Evolutionary conservation across 2,329 filamentous ascomycete genomes (phyloP), one percentile per base, ranked within the genome.

Genomic region (Xylogone sp.): DNA sequence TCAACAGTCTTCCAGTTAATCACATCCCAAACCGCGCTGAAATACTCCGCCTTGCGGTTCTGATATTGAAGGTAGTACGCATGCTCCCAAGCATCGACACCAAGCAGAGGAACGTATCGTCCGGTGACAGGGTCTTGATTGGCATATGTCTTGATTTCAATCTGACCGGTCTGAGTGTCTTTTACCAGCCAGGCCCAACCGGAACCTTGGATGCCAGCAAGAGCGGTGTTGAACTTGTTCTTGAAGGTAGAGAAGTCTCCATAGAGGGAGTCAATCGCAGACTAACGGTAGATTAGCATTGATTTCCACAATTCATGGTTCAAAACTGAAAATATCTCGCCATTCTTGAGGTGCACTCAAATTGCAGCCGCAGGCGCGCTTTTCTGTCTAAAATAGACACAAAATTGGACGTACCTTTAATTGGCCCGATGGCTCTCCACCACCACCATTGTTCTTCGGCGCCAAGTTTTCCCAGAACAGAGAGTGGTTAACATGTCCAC

Each of bases 31-130:
- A 96, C 87, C 53, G 90, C 90, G 64, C 82, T 82, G 73, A 96
- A 96, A 79, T 96, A 96, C 76, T 96, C 91, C 52, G 87, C 91
- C 84, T 96, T 96, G 72, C 90, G 86, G 80, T 96, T 96, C 83
- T 96, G 82, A 76, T 96, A 96, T 77, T 96, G 90, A 56, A 96
- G 79, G 75, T 96, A 95, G 78, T 95, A 96, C 48, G 91, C 91
- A 74, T 96, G 91, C 79, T 96, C 91, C 91, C 91, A 96, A 50
- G 91, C 92, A 75, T 97, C 92, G 65, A 97, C 87, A 52, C 92
- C 92, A 45, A 97, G 75, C 46, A 97, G 77, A 34, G 92, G 92
- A 64, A 84, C 79, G 68, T 87, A 90, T 69, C 87, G 87, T 46
- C 91, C 91, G 13, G 90, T 81, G 24, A 97, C 88, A 21, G 92